Evolutionary conservation across 23 red algal genomes (phyloP).

Genomic region (Pyropia yezoensis): DNA sequence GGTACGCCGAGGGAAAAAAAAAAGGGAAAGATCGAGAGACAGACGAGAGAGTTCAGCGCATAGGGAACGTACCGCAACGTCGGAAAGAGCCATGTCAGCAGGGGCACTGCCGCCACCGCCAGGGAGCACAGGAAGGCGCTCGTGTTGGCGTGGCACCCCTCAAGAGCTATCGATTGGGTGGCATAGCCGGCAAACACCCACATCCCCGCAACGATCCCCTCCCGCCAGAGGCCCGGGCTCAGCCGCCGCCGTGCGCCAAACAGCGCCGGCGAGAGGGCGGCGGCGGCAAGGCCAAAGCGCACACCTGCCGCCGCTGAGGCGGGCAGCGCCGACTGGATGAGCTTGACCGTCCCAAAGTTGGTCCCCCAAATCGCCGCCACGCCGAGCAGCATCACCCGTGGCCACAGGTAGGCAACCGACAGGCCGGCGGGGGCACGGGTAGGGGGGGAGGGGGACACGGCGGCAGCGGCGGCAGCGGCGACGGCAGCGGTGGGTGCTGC

Average conservation of each 20-base stretch:
- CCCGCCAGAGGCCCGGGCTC: neutral
- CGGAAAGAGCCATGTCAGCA: constrained; percentile 22
- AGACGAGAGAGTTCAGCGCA: no score
- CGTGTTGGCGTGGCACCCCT: constrained; percentile 32
- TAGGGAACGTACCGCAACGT: neutral
- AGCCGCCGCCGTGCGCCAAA: constrained; percentile 11
- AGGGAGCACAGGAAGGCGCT: constrained; percentile 77
- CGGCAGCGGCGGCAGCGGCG: no score
- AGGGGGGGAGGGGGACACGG: no score
- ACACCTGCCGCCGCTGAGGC: constrained; percentile 11
- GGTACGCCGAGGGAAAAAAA: no score
- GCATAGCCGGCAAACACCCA: constrained; percentile 49
- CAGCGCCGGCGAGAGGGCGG: constrained; percentile 22
- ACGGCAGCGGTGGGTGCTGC: no score
- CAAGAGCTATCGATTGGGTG: constrained; percentile 47
- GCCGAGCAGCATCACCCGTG: constrained; percentile 40
- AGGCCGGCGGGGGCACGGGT: no score
- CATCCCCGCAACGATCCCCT: constrained; percentile 13
- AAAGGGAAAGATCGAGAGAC: no score
- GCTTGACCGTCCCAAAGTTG: constrained; percentile 75
- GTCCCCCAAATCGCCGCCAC: constrained; percentile 81
- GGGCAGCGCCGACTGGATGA: constrained; percentile 31
- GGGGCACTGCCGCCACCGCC: constrained; percentile 61
- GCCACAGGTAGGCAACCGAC: constrained; percentile 25
- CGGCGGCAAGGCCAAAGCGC: constrained; percentile 54